Conservation (phyloP, 805 yeast genomes). For the Komagataella kurtzmanii region DNA sequence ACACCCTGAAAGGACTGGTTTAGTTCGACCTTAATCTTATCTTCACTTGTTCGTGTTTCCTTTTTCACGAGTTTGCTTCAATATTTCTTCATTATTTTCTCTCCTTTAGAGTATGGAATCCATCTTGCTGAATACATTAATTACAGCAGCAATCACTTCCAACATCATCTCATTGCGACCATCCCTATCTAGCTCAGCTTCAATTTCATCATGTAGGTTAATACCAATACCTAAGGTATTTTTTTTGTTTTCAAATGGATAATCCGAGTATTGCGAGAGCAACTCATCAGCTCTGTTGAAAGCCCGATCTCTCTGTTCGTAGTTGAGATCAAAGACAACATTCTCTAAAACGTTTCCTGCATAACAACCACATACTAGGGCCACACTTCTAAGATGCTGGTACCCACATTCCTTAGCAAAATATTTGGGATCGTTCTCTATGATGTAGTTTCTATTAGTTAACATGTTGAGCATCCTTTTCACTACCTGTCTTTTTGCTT, state of each 20-base stretch:
- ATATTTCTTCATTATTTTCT: neutral
- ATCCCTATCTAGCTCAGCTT: slow-evolving; percentile 36
- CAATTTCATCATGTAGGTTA: slow-evolving; percentile 42
- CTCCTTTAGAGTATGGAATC: slow-evolving; percentile 59
- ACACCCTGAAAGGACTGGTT: slow-evolving; percentile 1
- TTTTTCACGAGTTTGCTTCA: neutral
- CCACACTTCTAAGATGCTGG: slow-evolving; percentile 62
- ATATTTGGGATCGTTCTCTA: slow-evolving; percentile 40
- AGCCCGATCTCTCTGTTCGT: slow-evolving; percentile 86
- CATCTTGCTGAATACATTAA: slow-evolving; percentile 82
- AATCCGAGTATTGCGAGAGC: slow-evolving; percentile 68
- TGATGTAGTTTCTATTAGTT: slow-evolving; percentile 54
- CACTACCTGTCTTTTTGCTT: slow-evolving; percentile 71
- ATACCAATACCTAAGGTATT: slow-evolving; percentile 59
- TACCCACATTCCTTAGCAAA: slow-evolving; percentile 60
- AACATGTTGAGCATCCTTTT: slow-evolving; percentile 59
- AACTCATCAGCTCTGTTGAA: slow-evolving; percentile 91
- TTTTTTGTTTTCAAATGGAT: slow-evolving; percentile 52
- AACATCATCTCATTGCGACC: slow-evolving; percentile 48
- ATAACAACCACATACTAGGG: slow-evolving; percentile 78
- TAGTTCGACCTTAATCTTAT: neutral
- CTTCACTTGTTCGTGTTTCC: neutral
- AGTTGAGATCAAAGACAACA: slow-evolving; percentile 60
- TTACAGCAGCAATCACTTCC: slow-evolving; percentile 88
- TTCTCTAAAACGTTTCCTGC: slow-evolving; percentile 96